Base-by-base conservation (phyloP, 768 basidiomycete genomes). In the Boletus patriciae region DNA sequence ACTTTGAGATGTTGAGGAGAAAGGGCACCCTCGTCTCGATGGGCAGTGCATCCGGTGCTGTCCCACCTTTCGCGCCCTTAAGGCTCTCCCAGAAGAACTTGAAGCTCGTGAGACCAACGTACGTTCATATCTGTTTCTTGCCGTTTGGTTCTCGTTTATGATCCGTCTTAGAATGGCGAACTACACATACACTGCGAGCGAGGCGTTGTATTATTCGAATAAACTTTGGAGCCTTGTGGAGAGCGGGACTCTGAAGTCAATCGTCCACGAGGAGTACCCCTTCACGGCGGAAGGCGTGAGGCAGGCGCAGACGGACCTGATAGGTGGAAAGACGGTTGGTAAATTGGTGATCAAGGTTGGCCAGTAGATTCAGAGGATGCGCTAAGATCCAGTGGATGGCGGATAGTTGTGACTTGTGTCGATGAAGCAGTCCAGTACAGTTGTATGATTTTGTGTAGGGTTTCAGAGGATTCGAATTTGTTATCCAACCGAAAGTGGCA, bases 21-120 rank as follows among this genome's bases (percentile, higher is more conserved):
- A 97, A 96, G 70, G 95, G 92, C 3, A 96, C 94, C 0, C 80
- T 97, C 36, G 90, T 97, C 15, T 87, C 86, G 8, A 83, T 94
- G 51, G 97, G 97, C 0, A 98, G 98, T 64, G 92, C 96, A 0
- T 96, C 93, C 8, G 94, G 94, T 3, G 73, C 87, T 8, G 88
- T 92, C 3, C 82, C 83, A 33, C 87, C 91, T 0, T 86, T 97
- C 68, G 74, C 86, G 3, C 81, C 89, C 0, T 73, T 90, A 47
- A 88, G 83, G 63, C 83, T 98, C 12, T 74, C 78, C 0, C 80
- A 85, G 58, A 98, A 94, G 77, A 95, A 96, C 62, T 67, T 96
- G 61, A 90, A 86, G 62, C 74, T 92, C 11, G 62, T 84, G 45
- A 84, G 90, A 34, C 91, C 92, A n/a, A 83, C 79, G 90, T 92